Evolutionary conservation across 225 moss, liverwort and hornwort species (phyloP), one percentile per base, ranked within the genome.

Genomic region (Asterella californica): DNA sequence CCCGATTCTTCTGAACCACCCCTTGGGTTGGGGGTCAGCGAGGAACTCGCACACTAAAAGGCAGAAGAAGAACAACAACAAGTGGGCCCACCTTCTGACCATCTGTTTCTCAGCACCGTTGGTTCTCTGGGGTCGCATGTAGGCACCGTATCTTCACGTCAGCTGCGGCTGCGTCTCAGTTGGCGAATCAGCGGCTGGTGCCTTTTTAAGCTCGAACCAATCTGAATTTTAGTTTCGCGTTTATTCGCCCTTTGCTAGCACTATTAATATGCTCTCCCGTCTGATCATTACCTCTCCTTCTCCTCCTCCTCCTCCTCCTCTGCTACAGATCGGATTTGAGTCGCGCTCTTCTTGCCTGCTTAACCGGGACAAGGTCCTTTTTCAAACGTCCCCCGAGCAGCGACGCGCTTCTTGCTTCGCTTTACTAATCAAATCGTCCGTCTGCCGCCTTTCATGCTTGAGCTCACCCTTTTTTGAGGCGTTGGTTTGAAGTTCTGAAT

Each of bases 71-170:
- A 42, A 42, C 22, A 11, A 0, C n/a, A n/a, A 10, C 24, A 4
- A 72, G 38, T 6, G 45, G 70, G 42, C 70, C 70, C 70, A 22
- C 0, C 10, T 50, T 6, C 52, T 30, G 63, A 27, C 48, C 77
- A n/a, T 46, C 46, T 14, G 18, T 38, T n/a, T 42, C 77, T 77
- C 62, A 32, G n/a, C 77, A 77, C 77, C 77, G 77, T 77, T 64
- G 77, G n/a, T 77, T 76, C 59, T 60, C 9, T 10, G 33, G 36
- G 30, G 49, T 73, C 19, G 73, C 27, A 73, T 70, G 69, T 70
- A 42, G 38, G 47, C 49, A 52, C 34, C 59, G 76, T 60, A 76
- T 75, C 75, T 75, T 75, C 52, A 18, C 75, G 53, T 50, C 54
- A 50, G 75, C 10, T 75, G 75, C 53, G 75, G 30, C 21, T 55